These are phyloP conservation scores for Pyropia yezoensis DNA, from an alignment of 23 red algal genomes.

Conservation along the genomic window DNA sequence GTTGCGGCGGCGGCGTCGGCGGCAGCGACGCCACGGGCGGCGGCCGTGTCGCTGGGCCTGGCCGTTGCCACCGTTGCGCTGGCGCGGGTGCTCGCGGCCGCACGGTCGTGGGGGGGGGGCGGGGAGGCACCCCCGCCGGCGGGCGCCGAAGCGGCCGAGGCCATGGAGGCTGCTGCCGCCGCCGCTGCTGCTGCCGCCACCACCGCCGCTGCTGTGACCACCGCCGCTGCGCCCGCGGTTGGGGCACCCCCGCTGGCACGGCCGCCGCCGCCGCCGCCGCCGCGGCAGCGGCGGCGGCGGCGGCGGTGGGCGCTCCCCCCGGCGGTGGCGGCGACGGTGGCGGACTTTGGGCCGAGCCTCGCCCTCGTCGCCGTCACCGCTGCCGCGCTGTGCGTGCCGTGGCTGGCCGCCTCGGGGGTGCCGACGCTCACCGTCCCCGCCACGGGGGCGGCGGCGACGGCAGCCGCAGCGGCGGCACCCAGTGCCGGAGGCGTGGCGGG, in stretches of 20 bases:
- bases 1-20: constrained; percentile 9
- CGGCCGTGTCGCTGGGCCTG: constrained; percentile 28
- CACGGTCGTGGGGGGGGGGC: constrained; percentile 14
- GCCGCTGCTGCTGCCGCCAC: no score
- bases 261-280: no score
- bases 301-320: no score
- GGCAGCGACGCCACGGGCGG: constrained; percentile 71
- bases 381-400: constrained; percentile 29
- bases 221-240: no score
- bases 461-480: no score
- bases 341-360: constrained; percentile 79
- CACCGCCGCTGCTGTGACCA: no score
- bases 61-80: constrained; percentile 61
- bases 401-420: constrained; percentile 25
- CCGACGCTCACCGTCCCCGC: constrained; percentile 48
- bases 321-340: constrained; percentile 3
- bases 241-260: no score
- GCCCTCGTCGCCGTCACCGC: constrained; percentile 68
- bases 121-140: no score
- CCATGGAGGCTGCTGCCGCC: no score
- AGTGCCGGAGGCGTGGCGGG: no score
- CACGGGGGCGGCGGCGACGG: constrained; percentile 33
- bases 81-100: constrained; percentile 44
- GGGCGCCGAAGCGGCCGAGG: no score
- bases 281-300: no score